Evolutionary conservation across 495 filamentous ascomycete genomes (phyloP), one percentile per base, ranked within the genome.

Genomic region (Margaritispora aquatica): DNA sequence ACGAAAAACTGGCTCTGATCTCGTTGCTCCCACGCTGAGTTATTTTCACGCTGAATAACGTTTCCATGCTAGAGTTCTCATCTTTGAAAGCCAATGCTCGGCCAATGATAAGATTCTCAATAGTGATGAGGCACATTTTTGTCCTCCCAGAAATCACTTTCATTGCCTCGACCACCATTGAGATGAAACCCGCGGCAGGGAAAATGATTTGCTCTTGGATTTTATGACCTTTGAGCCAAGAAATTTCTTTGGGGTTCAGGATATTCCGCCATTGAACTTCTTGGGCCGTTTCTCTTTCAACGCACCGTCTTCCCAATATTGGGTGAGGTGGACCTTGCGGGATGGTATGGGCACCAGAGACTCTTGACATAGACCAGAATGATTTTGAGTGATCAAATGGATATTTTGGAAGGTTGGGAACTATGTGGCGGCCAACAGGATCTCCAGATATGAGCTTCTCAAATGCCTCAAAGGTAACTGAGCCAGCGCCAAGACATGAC

Each of bases 181-280:
- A 68, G 19, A 81, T 55, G 47, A 79, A 81, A 20, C 60, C 62
- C 0, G 77, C 78, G 44, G 73, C 79, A 0, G 71, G 67, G 26
- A 68, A 66, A 15, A 71, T 36, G 0, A 54, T 22, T 9, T 58
- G 58, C 0, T 68, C 72, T 46, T 80, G 76, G 48, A 80, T 69
- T 60, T 68, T 71, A 67, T 85, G 82, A 36, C 82, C 78, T 13
- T 68, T 52, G 1, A 85, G 57, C 83, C 82, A 86, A 0, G 82
- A 80, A 0, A 76, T 60, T 54, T 85, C 80, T 11, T 73, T 67
- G 0, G 77, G 38, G 13, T 74, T 69, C 20, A 86, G 54, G 31
- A 79, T 70, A 49, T 84, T 79, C 26, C 77, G 68, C 84, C 84
- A 87, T 4, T 67, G 69, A 2, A 77, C 70, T 51, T 81, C 76